Conservation (phyloP, 1,284 basidiomycete genomes). For the Irpex sp. region DNA sequence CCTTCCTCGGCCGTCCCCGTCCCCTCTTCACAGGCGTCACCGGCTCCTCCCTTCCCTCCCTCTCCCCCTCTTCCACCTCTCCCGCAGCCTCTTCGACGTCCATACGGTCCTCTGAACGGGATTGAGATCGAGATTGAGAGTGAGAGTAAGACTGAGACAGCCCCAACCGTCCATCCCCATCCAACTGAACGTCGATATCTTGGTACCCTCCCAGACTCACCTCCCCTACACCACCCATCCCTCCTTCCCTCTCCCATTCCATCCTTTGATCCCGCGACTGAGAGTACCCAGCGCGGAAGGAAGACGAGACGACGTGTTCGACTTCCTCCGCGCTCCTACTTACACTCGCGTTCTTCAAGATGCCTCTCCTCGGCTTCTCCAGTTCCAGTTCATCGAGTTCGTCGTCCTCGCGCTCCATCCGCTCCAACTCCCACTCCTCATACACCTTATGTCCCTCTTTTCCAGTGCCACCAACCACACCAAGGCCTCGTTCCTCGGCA, state of each 20-base stretch:
- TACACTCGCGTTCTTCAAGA: constrained; percentile 7
- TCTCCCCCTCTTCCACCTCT: too few relatives aligned
- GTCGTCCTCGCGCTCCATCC: neutral
- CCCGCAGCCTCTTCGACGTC: neutral
- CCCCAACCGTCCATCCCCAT: constrained; percentile 10
- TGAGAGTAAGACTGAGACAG: neutral
- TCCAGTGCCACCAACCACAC: constrained; percentile 27
- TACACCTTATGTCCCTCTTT: constrained; percentile 11
- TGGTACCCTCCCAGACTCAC: constrained; percentile 18
- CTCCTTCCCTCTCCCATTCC: constrained; percentile 1
- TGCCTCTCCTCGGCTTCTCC: constrained; percentile 1
- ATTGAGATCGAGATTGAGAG: too few relatives aligned
- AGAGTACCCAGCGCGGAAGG: too few relatives aligned
- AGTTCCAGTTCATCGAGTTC: too few relatives aligned
- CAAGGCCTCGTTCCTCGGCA: constrained; percentile 38
- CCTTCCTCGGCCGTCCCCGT: neutral
- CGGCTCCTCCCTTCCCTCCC: too few relatives aligned
- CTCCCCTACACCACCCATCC: constrained; percentile 8
- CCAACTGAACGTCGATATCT: constrained; percentile 20
- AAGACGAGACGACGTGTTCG: constrained; percentile 16
- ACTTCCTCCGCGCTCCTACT: constrained; percentile 17
- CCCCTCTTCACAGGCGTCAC: neutral
- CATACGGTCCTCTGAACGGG: constrained; percentile 2
- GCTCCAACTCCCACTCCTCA: neutral
- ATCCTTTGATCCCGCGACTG: too few relatives aligned